These are phyloP conservation scores for Thalia dealbata DNA, from an alignment of 176 grass and related monocot genomes.

Conservation along the genomic window DNA sequence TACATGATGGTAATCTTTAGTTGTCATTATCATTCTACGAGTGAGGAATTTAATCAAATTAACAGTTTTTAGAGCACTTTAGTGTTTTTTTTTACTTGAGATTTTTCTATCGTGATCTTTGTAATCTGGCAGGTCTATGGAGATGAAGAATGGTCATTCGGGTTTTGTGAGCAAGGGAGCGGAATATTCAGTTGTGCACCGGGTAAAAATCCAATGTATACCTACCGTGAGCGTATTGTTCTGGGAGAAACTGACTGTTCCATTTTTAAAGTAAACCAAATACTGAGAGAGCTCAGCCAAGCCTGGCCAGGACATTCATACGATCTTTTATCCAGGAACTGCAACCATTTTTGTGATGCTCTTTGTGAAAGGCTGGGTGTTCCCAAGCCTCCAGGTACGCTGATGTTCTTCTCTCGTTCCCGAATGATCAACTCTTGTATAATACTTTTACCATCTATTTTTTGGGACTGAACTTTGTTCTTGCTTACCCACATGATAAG, in stretches of 20 bases:
- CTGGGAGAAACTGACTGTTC: slow-evolving; percentile 75
- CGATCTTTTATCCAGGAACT: slow-evolving; percentile 87
- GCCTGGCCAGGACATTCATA: slow-evolving; percentile 73
- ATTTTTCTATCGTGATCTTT: neutral
- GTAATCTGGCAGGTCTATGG: slow-evolving; percentile 55
- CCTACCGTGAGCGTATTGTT: slow-evolving; percentile 75
- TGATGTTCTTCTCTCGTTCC: neutral
- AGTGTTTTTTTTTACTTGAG: neutral
- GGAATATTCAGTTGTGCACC: slow-evolving; percentile 92
- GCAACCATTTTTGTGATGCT: slow-evolving; percentile 93
- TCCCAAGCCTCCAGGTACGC: slow-evolving; percentile 69
- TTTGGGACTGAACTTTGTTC: neutral
- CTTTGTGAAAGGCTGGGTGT: slow-evolving; percentile 73
- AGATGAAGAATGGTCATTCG: slow-evolving; percentile 96
- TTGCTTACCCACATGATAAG: neutral
- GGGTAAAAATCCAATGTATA: slow-evolving; percentile 89
- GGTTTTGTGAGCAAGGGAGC: slow-evolving; percentile 70
- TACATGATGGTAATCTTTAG: neutral
- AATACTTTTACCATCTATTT: neutral
- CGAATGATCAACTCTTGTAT: neutral
- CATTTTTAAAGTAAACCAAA: slow-evolving; percentile 55
- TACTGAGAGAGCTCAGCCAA: slow-evolving; percentile 61
- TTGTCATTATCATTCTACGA: neutral
- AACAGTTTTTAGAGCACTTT: neutral
- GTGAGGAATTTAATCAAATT: neutral